Evolutionary conservation across 2,329 filamentous ascomycete species (phyloP), one percentile per base, ranked within the genome.

Genomic region (Aspergillus transmontanensis): DNA sequence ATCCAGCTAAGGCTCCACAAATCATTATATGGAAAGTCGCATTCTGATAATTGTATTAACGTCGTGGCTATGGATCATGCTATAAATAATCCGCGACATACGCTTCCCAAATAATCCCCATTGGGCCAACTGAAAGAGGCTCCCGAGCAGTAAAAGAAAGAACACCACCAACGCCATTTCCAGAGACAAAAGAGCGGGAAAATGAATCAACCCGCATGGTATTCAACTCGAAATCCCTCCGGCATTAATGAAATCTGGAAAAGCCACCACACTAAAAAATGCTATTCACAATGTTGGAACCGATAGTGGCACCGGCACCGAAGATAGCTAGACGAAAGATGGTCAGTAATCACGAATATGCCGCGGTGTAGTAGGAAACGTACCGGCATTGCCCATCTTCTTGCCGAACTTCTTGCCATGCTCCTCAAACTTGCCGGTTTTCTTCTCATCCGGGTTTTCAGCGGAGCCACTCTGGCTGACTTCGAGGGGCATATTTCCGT

Each of bases 371-470:
- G 0, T 41, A 41, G 26, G 50, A 45, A 65, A 78, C 78, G 61
- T 79, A 79, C 81, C 80, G 60, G 87, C 87, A 76, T 90, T 89
- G 39, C 94, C 94, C 73, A 94, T 78, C 84, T 97, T 98, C 87
- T 96, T 96, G 69, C 94, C 94, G 79, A 97, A 91, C 82, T 97
- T 97, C 88, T 97, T 97, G 61, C 92, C 93, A 61, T 89, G 86
- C 78, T 92, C 85, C 66, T 88, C 85, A 19, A 89, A 82, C 82
- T 95, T 95, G 75, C 83, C 84, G 10, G 79, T 80, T 70, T 76
- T 80, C 69, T 80, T 82, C 64, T 76, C 81, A 66, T 76, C 76
- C 59, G 70, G 69, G 34, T 71, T 75, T 64, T 76, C 76, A 67
- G 69, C 76, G 59, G 83, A 84, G 58, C 82, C 82, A 48, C 72